These are phyloP conservation scores for Russula compacta DNA, from an alignment of 768 basidiomycete species.

Conservation along the genomic window DNA sequence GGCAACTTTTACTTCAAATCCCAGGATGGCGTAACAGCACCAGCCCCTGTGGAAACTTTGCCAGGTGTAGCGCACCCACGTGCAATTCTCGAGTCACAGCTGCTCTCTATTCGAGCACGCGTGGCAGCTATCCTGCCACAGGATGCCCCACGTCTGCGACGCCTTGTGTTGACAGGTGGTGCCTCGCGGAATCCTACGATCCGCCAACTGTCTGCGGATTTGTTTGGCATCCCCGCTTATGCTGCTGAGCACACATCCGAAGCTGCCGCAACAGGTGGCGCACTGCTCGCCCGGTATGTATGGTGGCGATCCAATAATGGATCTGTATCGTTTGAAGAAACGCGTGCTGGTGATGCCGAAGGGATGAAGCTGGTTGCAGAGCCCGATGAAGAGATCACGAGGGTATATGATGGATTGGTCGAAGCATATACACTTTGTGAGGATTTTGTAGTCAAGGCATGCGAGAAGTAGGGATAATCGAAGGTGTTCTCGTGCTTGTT, in stretches of 20 bases:
- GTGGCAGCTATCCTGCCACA: conserved; percentile 58
- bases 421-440: conserved; percentile 49
- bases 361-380: conserved; percentile 54
- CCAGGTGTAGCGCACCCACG: conserved; percentile 50
- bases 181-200: conserved; percentile 66
- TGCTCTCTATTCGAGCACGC: conserved; percentile 70
- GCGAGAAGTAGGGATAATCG: background rate
- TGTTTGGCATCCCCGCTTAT: conserved; percentile 71
- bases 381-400: conserved; percentile 37
- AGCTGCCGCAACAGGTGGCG: conserved; percentile 65
- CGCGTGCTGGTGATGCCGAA: conserved; percentile 42
- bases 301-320: conserved; percentile 48
- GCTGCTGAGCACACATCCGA: conserved; percentile 47
- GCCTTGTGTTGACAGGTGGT: conserved; percentile 73
- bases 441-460: conserved; percentile 7
- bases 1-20: conserved; percentile 61
- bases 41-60: conserved; percentile 26
- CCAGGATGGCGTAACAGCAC: conserved; percentile 20
- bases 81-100: conserved; percentile 76
- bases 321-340: conserved; percentile 49
- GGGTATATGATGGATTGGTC: conserved; percentile 47
- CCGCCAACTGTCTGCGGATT: conserved; percentile 65
- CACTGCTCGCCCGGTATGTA: conserved; percentile 58
- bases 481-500: no score
- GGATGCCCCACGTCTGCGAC: conserved; percentile 44